Conservation (phyloP, 73 alveolate species). For the Paramecium sexaurelia region DNA sequence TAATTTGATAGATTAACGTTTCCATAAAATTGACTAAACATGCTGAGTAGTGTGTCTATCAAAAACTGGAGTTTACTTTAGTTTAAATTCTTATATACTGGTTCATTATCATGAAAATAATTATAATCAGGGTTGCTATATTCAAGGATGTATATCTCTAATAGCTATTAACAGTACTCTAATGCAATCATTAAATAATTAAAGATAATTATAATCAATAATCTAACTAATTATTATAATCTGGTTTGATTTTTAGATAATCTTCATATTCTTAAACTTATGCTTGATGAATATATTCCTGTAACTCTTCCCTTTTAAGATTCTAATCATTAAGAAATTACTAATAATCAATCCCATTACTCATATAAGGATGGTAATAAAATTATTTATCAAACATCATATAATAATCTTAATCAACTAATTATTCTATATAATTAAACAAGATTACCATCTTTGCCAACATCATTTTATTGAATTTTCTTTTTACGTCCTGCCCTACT, state of each 20-base stretch:
- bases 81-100: slow-evolving; percentile 32
- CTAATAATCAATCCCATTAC: background rate
- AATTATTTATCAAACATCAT: background rate
- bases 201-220: background rate
- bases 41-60: slow-evolving; percentile 1
- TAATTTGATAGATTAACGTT: background rate
- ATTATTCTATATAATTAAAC: background rate
- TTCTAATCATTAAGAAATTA: background rate
- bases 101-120: background rate
- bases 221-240: background rate
- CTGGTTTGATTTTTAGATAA: background rate
- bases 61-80: background rate
- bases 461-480: background rate
- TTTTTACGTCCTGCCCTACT: slow-evolving; percentile 57
- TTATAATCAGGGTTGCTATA: background rate
- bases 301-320: background rate
- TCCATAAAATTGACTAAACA: background rate
- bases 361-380: background rate
- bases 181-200: slow-evolving; percentile 15
- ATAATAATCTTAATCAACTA: background rate
- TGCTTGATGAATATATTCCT: background rate
- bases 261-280: background rate
- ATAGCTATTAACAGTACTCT: background rate
- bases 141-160: background rate
- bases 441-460: background rate